These are phyloP conservation scores for Gelatoporia subvermispora DNA, from an alignment of 768 basidiomycete genomes.

Conservation along the genomic window DNA sequence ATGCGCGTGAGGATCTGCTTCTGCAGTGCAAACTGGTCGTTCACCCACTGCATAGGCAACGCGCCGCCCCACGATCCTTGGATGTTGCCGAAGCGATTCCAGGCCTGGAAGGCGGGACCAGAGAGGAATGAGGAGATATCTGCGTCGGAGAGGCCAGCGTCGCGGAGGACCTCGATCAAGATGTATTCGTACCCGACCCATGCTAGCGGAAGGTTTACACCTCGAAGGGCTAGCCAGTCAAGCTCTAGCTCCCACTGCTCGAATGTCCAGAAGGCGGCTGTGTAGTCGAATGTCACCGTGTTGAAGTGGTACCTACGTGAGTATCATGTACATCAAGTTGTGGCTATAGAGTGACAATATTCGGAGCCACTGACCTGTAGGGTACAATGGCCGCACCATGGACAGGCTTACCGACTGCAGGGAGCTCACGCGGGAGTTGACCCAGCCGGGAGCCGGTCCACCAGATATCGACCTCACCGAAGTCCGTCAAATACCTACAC, in stretches of 20 bases:
- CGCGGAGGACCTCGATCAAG: slow-evolving; percentile 32
- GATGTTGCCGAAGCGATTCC: slow-evolving; percentile 41
- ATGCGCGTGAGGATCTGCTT: slow-evolving; percentile 33
- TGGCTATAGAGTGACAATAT: too few relatives aligned
- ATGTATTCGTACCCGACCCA: slow-evolving; percentile 38
- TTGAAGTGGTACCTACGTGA: slow-evolving; percentile 31
- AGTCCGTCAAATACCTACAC: slow-evolving; percentile 31
- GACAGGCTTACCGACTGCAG: slow-evolving; percentile 26
- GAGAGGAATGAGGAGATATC: slow-evolving; percentile 33
- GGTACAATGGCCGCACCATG: slow-evolving; percentile 31
- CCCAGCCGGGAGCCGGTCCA: slow-evolving; percentile 38
- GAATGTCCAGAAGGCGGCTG: slow-evolving; percentile 34
- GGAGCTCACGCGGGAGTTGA: slow-evolving; percentile 25
- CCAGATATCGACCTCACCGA: slow-evolving; percentile 37
- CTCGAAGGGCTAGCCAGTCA: slow-evolving; percentile 38
- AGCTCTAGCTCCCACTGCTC: slow-evolving; percentile 35
- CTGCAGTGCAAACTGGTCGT: slow-evolving; percentile 34
- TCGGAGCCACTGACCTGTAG: slow-evolving; percentile 29
- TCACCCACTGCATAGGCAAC: slow-evolving; percentile 33
- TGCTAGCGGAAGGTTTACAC: slow-evolving; percentile 38
- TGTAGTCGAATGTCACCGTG: slow-evolving; percentile 39
- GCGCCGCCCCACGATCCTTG: slow-evolving; percentile 35
- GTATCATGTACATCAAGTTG: background rate
- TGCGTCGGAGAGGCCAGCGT: slow-evolving; percentile 30
- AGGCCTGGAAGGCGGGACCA: slow-evolving; percentile 36